Percentiles rank a stretch among this genome's conserved stretches.
Conservation (phyloP, 768 basidiomycete genomes). For the Cystobasidium onofrii region DNA sequence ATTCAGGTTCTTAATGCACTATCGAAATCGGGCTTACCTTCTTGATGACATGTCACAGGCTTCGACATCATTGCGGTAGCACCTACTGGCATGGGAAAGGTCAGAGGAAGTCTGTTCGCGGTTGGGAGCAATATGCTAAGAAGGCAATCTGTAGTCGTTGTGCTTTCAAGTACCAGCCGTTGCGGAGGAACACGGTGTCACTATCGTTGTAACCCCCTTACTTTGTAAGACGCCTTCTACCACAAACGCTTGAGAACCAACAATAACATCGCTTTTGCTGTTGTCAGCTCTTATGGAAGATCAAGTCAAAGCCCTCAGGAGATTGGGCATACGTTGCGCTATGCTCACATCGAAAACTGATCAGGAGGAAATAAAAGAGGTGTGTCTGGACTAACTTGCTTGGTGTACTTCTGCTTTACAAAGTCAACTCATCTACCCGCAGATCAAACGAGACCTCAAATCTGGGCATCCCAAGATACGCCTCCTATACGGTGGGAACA, state of each 20-base stretch:
- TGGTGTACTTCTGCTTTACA: too few relatives aligned
- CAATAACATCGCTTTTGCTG: too few relatives aligned
- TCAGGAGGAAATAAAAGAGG: constrained; percentile 54
- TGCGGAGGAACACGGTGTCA: constrained; percentile 52
- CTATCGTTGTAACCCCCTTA: constrained; percentile 26
- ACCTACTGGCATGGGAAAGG: constrained; percentile 86
- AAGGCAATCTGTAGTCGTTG: constrained; percentile 43
- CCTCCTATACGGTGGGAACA: constrained; percentile 56
- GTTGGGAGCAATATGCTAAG: neutral
- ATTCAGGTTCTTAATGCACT: too few relatives aligned
- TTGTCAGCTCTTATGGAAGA: constrained; percentile 33
- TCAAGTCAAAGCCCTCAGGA: constrained; percentile 33
- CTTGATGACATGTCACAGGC: constrained; percentile 48
- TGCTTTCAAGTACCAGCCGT: constrained; percentile 79
- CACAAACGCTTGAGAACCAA: too few relatives aligned
- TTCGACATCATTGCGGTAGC: constrained; percentile 46
- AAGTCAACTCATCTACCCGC: neutral
- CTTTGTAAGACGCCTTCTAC: neutral
- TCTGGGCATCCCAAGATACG: constrained; percentile 57
- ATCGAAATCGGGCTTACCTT: too few relatives aligned
- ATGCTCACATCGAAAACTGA: constrained; percentile 63
- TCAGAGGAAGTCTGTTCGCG: constrained; percentile 41
- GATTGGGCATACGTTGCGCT: constrained; percentile 54
- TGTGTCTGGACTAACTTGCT: constrained; percentile 40
- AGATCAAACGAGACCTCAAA: constrained; percentile 60